Conservation (phyloP, 1,284 basidiomycete species). For the Cryptococcus depauperatus region DNA sequence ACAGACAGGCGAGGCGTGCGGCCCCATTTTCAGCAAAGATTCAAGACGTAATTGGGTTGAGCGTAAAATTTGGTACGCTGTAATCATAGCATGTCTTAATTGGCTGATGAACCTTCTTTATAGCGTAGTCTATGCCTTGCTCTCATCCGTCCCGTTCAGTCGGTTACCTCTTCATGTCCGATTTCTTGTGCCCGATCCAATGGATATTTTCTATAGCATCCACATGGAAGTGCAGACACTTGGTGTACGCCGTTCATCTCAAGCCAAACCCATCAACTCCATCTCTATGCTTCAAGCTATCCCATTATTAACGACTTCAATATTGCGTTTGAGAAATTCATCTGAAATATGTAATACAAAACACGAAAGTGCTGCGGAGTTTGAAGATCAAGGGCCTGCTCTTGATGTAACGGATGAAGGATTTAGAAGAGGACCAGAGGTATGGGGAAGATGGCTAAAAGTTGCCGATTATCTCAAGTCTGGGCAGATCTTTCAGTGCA, state of each 20-base stretch:
- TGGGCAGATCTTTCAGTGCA: conserved; percentile 47
- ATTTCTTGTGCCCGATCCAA: conserved; percentile 55
- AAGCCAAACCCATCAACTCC: neutral
- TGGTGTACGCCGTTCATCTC: neutral
- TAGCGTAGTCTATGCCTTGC: conserved; percentile 36
- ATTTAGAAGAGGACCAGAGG: conserved; percentile 40
- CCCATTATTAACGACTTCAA: conserved; percentile 51
- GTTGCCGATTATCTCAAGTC: neutral
- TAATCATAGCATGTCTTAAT: neutral
- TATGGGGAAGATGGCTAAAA: conserved; percentile 23
- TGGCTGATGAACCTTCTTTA: neutral
- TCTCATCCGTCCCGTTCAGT: conserved; percentile 30
- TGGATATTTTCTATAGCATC: conserved; percentile 15
- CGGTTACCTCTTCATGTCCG: conserved; percentile 50
- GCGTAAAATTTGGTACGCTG: conserved; percentile 34
- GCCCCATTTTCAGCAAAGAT: conserved; percentile 34
- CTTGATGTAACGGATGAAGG: conserved; percentile 58
- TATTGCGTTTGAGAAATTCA: conserved; percentile 62
- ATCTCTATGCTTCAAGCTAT: conserved; percentile 35
- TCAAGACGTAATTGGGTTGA: conserved; percentile 30
- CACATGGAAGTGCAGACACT: neutral
- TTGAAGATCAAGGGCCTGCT: conserved; percentile 35
- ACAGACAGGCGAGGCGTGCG: conserved; percentile 3
- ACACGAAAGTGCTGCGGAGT: conserved; percentile 50
- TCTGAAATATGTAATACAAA: conserved; percentile 54